Evolutionary conservation across 371 early-diverging fungal species (phyloP), one percentile per base, ranked within the genome.

Genomic region (Rhizomucor pusillus): DNA sequence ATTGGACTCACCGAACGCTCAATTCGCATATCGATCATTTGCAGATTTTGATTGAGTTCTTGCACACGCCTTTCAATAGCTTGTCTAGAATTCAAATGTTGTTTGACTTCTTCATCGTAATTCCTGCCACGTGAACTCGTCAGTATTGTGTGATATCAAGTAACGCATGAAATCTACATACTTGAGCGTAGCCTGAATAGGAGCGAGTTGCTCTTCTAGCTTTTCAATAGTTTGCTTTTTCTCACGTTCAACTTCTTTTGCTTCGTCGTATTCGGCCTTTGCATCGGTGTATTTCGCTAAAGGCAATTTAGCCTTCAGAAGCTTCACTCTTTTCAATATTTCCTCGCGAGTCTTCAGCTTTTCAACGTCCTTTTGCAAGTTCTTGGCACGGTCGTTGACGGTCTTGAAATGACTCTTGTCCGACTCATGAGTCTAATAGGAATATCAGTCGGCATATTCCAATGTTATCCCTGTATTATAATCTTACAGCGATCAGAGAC

Each of bases 281-380:
- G 88, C 82, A 11, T 75, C 76, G 0, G 79, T 74, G 62, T 88
- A 88, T 37, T 73, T 69, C 4, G 83, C 84, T 37, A 88, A 68
- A 0, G 88, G 84, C 5, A 86, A 63, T 47, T 85, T 81, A 1
- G 82, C 77, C 44, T 87, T 54, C 29, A 75, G 47, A 0, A 79
- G 13, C 0, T 57, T 24, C 14, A 73, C 55, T 22, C 41, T 55
- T 19, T 69, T 56, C 43, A 81, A 52, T 10, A 86, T 75, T 4
- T 71, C 68, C 50, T 87, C 82, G n/a, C 85, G 85, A 58, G 91
- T 86, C 24, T 84, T 77, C 66, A 86, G 84, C 24, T 89, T 74
- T 22, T 77, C 52, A 0, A 93, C 92, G 56, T 93, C 93, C 50
- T 73, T 79, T 63, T 88, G 86, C 16, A 89, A 65, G 25, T 78